Percentiles rank a stretch among this genome's conserved stretches.
Conservation (phyloP, 495 filamentous ascomycete genomes). For the Hypoxylon trugodes region DNA sequence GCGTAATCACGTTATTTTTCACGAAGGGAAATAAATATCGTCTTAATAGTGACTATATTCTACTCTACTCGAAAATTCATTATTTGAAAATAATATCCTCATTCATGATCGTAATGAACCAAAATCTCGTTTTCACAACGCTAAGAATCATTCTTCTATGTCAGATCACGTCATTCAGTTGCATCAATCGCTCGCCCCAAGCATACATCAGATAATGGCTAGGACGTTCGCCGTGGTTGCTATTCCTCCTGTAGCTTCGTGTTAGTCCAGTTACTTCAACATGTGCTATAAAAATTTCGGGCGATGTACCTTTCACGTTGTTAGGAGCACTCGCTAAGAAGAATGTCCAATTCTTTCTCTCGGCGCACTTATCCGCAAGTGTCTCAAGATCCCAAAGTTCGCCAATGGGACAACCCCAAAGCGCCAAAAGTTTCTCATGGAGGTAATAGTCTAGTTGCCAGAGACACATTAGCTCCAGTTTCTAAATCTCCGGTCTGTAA, state of each 20-base stretch:
- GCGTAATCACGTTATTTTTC: too few species aligned
- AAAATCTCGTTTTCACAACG: too few species aligned
- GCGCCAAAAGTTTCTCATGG: slow-evolving; percentile 66
- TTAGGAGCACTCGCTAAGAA: slow-evolving; percentile 67
- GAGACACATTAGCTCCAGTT: slow-evolving; percentile 56
- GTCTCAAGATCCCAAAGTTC: slow-evolving; percentile 63
- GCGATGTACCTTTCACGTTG: slow-evolving; percentile 53
- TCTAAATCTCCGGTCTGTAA: slow-evolving; percentile 61
- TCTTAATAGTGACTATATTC: too few species aligned
- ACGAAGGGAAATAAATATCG: too few species aligned
- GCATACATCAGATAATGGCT: slow-evolving; percentile 57
- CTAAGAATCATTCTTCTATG: too few species aligned
- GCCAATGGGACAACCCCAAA: slow-evolving; percentile 66
- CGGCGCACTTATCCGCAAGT: slow-evolving; percentile 53
- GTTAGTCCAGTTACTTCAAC: slow-evolving; percentile 54
- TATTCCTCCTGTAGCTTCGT: slow-evolving; percentile 39
- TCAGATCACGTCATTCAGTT: too few species aligned
- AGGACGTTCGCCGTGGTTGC: slow-evolving; percentile 46
- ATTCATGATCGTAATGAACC: too few species aligned
- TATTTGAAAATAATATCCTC: too few species aligned
- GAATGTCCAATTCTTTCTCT: slow-evolving; percentile 65
- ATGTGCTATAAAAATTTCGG: slow-evolving; percentile 18
- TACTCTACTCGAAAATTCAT: too few species aligned
- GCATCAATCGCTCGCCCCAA: too few species aligned
- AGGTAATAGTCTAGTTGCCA: slow-evolving; percentile 64